Evolutionary conservation across 306 rosid species (phyloP).

Genomic region (Abrus pulchellus): DNA sequence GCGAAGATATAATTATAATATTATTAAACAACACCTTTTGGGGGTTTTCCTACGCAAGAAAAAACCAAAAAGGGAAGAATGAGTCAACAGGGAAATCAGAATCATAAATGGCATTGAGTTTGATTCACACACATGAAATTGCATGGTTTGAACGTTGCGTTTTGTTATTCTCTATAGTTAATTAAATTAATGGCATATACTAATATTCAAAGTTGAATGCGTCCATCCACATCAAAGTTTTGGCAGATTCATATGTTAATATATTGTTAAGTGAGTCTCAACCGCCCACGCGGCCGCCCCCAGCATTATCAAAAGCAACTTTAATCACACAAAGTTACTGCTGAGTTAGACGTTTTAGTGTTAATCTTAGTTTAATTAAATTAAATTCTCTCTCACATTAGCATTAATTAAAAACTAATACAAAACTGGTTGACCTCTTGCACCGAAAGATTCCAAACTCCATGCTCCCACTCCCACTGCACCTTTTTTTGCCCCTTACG

Average conservation of each 20-base stretch:
- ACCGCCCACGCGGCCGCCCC: constrained; percentile 52
- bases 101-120: background rate
- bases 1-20: background rate
- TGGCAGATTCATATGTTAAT: constrained; percentile 27
- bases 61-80: constrained; percentile 2
- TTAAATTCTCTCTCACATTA: constrained; percentile 14
- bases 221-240: constrained; percentile 49
- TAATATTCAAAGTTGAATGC: background rate
- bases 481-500: constrained; percentile 41
- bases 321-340: constrained; percentile 42
- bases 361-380: constrained; percentile 34
- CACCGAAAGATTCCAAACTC: constrained; percentile 35
- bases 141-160: background rate
- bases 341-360: constrained; percentile 29
- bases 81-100: background rate
- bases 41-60: background rate
- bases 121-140: background rate
- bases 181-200: background rate
- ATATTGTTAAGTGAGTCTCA: background rate
- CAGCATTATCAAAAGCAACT: constrained; percentile 44
- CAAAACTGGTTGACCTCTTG: constrained; percentile 35
- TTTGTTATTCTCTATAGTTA: background rate
- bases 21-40: background rate
- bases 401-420: background rate
- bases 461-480: background rate